Base-by-base conservation (phyloP, 257 asterid species). In the Nicotiana attenuata region DNA sequence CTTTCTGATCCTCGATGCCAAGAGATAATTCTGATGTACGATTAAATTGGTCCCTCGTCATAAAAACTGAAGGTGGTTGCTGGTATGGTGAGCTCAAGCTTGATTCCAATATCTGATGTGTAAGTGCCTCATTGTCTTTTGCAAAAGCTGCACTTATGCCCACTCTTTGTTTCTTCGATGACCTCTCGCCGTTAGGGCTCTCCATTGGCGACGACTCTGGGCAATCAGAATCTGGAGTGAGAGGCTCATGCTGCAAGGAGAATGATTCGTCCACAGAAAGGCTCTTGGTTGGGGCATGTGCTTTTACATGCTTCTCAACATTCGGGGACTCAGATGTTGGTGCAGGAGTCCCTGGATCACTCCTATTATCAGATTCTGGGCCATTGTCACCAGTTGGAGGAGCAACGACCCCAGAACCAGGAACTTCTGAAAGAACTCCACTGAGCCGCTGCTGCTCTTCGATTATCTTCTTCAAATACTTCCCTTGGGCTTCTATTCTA, bases 401-500 rank as follows among this genome's bases (percentile, higher is more conserved):
- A n/a, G 63, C 79, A 50, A 87, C 50, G 69, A 82, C 85, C 68
- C 88, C 94, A 8, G 90, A 80, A 55, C 85, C 91, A 6, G 95
- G 97, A 22, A 85, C 85, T 69, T 90, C 98, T 50, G 98, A 78
- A 81, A 91, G 92, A 82, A 85, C 97, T 85, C 97, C 97, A 83
- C 90, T 88, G 52, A 90, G 84, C 79, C 98, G 96, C 68, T 94
- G 98, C 83, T 94, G 98, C 81, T 96, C 99, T 90, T 96, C 99
- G 8, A 94, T 90, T 76, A 96, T 96, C 90, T 96, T 96, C 89
- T 96, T 94, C 82, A 96, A 85, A 90, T 96, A 96, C 87, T 94
- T 94, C 59, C 98, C 98, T 82, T 96, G 99, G 86, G 99, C 99
- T 91, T 96, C 99, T 77, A 96, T 96, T 45, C 99, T 90, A 84